Evolutionary conservation across 2,329 filamentous ascomycete genomes (phyloP), one percentile per base, ranked within the genome.

Genomic region (Metarhizium robertsii): DNA sequence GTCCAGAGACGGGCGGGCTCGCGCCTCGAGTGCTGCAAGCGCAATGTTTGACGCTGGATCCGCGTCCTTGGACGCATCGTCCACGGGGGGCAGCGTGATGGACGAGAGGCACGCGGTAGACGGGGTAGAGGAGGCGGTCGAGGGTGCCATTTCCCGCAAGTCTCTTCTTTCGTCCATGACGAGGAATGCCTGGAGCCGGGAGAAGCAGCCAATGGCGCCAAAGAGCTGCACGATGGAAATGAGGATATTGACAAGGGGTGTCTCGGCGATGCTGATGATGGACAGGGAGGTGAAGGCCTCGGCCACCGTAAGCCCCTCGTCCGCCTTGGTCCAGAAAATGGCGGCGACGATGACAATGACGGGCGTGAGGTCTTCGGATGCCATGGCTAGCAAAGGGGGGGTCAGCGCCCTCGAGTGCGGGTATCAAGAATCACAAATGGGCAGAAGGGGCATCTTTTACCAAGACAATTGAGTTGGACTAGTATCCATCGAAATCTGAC

Each of bases 281-380:
- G 71, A 71, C 3, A 73, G 55, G 0, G 69, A 66, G 0, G 70
- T 73, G 52, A 73, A 73, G 1, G 68, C 68, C 6, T 66, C 61
- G 6, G 68, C 65, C 1, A 69, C 65, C 11, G 63, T 66, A 0
- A 72, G 56, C 0, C 66, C 64, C 13, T 57, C 61, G 13, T 66
- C 58, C 4, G 62, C 59, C 14, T 64, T 67, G 1, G 64, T 65
- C 60, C 69, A 66, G 46, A 66, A 71, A 6, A 71, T 68, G 6
- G 69, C 66, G 29, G 64, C 64, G 30, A 70, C 59, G 6, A 71
- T 70, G 55, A 72, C 58, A 36, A 68, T 53, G 1, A 70, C 59
- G 0, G 70, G 69, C 0, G 68, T 67, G 6, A 67, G 50, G 2
- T 67, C 63, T 8, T 66, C 59, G 0, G 68, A 67, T 0, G 66